These are phyloP conservation scores for Xylaria grammica DNA, from an alignment of 495 filamentous ascomycete species.

Conservation along the genomic window DNA sequence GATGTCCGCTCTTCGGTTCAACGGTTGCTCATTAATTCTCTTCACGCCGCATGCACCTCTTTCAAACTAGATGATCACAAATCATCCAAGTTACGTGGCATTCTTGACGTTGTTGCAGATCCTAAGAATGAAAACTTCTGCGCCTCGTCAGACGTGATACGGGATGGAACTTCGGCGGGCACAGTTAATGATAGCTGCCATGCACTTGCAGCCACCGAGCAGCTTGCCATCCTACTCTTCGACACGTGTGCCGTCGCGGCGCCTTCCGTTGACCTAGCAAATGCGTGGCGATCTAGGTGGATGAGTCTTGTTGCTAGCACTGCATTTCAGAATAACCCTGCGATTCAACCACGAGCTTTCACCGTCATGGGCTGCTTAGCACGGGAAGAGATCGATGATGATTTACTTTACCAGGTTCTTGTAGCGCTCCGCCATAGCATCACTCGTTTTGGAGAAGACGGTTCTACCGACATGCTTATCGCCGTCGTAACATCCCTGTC, in stretches of 20 bases:
- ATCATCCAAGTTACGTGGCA: slow-evolving; percentile 56
- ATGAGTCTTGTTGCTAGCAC: slow-evolving; percentile 73
- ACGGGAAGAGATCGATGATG: slow-evolving; percentile 69
- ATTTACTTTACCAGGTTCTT: slow-evolving; percentile 70
- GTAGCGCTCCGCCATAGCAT: slow-evolving; percentile 67
- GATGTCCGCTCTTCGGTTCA: slow-evolving; percentile 62
- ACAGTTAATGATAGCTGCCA: slow-evolving; percentile 54
- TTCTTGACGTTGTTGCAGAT: slow-evolving; percentile 61
- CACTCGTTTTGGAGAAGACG: slow-evolving; percentile 61
- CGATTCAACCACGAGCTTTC: slow-evolving; percentile 69
- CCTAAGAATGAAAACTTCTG: slow-evolving; percentile 55
- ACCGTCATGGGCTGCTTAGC: slow-evolving; percentile 73
- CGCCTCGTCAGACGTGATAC: slow-evolving; percentile 40
- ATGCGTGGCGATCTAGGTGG: slow-evolving; percentile 72
- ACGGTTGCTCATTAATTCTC: slow-evolving; percentile 64
- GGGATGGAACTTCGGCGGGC: slow-evolving; percentile 51
- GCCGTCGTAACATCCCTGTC: slow-evolving; percentile 66
- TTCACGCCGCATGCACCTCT: slow-evolving; percentile 68
- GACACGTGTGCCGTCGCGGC: slow-evolving; percentile 67
- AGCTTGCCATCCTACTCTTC: slow-evolving; percentile 59
- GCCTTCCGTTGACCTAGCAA: slow-evolving; percentile 65
- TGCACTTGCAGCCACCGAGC: slow-evolving; percentile 57
- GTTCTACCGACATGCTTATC: slow-evolving; percentile 68
- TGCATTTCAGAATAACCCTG: slow-evolving; percentile 72
- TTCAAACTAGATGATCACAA: slow-evolving; percentile 61